A percentile compares a stretch with the other conserved stretches of the same genome.
phyloP scores from a whole-genome alignment of 2,329 filamentous ascomycete species.

The Colletotrichum eleusines region DNA sequence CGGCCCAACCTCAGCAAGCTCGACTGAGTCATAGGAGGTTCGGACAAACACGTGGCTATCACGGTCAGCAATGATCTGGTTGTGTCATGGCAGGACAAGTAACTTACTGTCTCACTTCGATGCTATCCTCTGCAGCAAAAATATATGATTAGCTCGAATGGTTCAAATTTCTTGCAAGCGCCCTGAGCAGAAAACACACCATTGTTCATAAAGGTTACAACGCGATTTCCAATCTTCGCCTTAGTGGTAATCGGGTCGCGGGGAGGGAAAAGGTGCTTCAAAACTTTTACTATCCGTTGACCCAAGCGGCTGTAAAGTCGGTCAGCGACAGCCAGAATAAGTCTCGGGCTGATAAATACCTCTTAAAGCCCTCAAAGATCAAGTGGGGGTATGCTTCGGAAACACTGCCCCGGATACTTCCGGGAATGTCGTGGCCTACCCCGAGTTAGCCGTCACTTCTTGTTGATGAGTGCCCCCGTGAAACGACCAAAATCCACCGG shows the following conservation, averaged over 20 bases:
- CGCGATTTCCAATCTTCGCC: conserved; percentile 84
- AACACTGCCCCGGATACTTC: conserved; percentile 86
- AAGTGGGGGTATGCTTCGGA: conserved; percentile 94
- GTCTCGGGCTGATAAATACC: conserved; percentile 7
- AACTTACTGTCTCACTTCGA: conserved; percentile 78
- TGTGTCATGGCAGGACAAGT: not conserved
- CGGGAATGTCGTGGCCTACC: conserved; percentile 87
- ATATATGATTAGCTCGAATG: conserved; percentile 67
- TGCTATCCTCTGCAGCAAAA: conserved; percentile 75
- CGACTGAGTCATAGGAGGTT: conserved; percentile 88
- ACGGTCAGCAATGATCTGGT: conserved; percentile 24
- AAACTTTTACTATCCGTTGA: conserved; percentile 84
- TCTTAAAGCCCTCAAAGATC: conserved; percentile 91
- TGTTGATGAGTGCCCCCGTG: not conserved
- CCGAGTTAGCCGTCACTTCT: not conserved
- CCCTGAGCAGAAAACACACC: not conserved
- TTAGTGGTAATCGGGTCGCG: conserved; percentile 79
- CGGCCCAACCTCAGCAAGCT: conserved; percentile 84
- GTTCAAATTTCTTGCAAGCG: not conserved
- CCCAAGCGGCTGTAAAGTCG: conserved; percentile 74
- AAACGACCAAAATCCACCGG: not conserved
- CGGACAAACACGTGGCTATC: conserved; percentile 82
- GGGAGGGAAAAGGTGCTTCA: conserved; percentile 95
- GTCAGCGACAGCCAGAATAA: conserved; percentile 4
- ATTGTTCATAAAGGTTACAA: conserved; percentile 78